Percentiles rank a stretch among this genome's conserved stretches.
Evolutionary conservation across 2,329 filamentous ascomycete species (phyloP).

Genomic region (Chaetomiaceae sp.): DNA sequence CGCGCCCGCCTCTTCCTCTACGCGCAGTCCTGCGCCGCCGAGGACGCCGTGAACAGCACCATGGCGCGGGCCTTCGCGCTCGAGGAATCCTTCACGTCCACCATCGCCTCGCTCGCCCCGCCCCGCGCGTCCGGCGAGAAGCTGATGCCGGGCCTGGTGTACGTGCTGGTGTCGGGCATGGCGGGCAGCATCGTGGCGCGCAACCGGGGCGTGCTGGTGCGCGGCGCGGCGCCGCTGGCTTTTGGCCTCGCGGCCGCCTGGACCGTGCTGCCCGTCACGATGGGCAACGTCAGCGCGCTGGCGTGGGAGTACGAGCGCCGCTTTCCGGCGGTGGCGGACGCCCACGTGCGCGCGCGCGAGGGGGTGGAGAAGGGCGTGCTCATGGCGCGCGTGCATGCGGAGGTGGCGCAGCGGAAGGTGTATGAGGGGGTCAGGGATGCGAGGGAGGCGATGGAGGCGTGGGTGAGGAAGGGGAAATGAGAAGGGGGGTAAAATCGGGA

Average conservation of each 20-base stretch:
- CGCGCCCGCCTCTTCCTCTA: constrained; percentile 75
- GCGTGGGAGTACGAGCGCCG: constrained; percentile 90
- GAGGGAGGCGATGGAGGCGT: constrained; percentile 73
- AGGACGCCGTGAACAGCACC: constrained; percentile 75
- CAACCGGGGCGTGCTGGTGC: constrained; percentile 78
- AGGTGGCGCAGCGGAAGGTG: constrained; percentile 64
- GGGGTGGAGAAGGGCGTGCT: constrained; percentile 62
- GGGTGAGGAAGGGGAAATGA: constrained; percentile 87
- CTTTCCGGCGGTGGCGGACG: constrained; percentile 74
- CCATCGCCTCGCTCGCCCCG: constrained; percentile 81
- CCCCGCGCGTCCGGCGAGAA: constrained; percentile 79
- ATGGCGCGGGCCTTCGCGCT: constrained; percentile 77
- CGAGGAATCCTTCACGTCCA: constrained; percentile 85
- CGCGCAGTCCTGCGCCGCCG: constrained; percentile 63
- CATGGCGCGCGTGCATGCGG: constrained; percentile 68
- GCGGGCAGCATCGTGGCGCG: constrained; percentile 85
- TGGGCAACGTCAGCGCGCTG: constrained; percentile 78
- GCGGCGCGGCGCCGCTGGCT: constrained; percentile 67
- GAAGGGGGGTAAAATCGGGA: too few relatives aligned
- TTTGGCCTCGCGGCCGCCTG: constrained; percentile 80
- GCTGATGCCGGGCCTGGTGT: constrained; percentile 82
- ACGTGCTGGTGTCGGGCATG: constrained; percentile 92
- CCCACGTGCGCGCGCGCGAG: constrained; percentile 67
- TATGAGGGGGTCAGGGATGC: constrained; percentile 74
- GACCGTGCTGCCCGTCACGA: constrained; percentile 80